Evolutionary conservation across 441 rosid species (phyloP).

Genomic region (Capsella rubella): DNA sequence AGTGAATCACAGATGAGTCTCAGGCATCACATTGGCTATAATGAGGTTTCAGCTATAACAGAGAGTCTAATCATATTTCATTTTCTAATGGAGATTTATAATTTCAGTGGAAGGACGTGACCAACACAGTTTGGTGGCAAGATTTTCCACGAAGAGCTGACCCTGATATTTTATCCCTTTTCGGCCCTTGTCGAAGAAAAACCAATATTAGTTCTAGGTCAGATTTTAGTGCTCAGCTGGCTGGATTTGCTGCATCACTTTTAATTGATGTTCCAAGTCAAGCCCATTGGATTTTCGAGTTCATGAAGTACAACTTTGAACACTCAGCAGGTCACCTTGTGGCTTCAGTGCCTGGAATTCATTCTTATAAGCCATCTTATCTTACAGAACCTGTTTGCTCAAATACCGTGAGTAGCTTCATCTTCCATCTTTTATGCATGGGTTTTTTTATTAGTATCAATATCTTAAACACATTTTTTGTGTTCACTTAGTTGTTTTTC

Average conservation of each 20-base stretch:
- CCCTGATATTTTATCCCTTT: slow-evolving; percentile 77
- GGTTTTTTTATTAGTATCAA: slow-evolving; percentile 14
- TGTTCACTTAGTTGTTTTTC: slow-evolving; percentile 11
- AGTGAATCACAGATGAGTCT: slow-evolving; percentile 18
- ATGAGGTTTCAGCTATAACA: not conserved
- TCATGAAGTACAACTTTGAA: slow-evolving; percentile 81
- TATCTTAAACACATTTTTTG: slow-evolving; percentile 14
- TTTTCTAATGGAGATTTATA: slow-evolving; percentile 26
- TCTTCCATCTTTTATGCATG: slow-evolving; percentile 4
- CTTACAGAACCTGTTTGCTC: slow-evolving; percentile 43
- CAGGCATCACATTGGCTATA: not conserved
- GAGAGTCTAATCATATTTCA: slow-evolving; percentile 13
- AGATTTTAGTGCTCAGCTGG: slow-evolving; percentile 91
- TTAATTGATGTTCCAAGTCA: slow-evolving; percentile 84
- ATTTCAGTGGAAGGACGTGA: slow-evolving; percentile 86
- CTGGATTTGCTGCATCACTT: slow-evolving; percentile 88
- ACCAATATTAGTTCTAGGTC: slow-evolving; percentile 50
- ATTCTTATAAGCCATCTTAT: slow-evolving; percentile 58
- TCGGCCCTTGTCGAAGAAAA: slow-evolving; percentile 53
- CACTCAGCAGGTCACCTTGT: slow-evolving; percentile 75
- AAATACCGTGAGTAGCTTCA: slow-evolving; percentile 50
- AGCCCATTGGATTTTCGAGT: slow-evolving; percentile 80
- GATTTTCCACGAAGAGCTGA: slow-evolving; percentile 78
- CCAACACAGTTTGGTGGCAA: slow-evolving; percentile 99
- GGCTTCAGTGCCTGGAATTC: slow-evolving; percentile 89